Conservation (phyloP, 208 protist genomes). For the Crithidia brevicula region DNA sequence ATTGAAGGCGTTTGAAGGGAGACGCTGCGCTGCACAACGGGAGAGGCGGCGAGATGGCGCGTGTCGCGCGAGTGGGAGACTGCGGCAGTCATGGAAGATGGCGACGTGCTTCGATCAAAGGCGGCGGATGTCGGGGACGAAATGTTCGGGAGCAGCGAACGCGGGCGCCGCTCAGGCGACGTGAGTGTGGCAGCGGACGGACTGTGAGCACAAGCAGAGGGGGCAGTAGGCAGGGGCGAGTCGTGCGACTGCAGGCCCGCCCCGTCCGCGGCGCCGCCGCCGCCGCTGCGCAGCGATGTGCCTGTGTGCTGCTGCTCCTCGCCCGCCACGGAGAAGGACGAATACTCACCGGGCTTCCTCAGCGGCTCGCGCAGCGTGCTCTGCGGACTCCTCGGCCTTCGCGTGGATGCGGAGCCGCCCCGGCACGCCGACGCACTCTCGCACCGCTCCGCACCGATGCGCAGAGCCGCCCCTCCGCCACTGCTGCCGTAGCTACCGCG, state of each 20-base stretch:
- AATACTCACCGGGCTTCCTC: too few species aligned
- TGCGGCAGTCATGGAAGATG: neutral
- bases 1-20: neutral
- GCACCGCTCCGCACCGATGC: neutral
- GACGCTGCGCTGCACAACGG: neutral
- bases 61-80: too few species aligned
- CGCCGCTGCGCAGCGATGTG: neutral
- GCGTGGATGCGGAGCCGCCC: slow-evolving; percentile 3
- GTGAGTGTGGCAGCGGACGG: neutral
- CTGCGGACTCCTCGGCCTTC: neutral
- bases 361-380: neutral
- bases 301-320: too few species aligned
- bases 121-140: neutral
- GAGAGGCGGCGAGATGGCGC: neutral
- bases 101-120: neutral
- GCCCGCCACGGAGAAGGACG: too few species aligned
- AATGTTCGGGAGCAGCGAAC: neutral
- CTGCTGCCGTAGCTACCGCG: neutral
- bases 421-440: neutral
- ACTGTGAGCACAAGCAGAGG: neutral
- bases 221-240: neutral
- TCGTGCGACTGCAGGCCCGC: too few species aligned
- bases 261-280: too few species aligned
- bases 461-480: neutral
- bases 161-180: neutral